Evolutionary conservation across 2,329 filamentous ascomycete species (phyloP), one percentile per base, ranked within the genome.

Genomic region (Onygenales sp.): DNA sequence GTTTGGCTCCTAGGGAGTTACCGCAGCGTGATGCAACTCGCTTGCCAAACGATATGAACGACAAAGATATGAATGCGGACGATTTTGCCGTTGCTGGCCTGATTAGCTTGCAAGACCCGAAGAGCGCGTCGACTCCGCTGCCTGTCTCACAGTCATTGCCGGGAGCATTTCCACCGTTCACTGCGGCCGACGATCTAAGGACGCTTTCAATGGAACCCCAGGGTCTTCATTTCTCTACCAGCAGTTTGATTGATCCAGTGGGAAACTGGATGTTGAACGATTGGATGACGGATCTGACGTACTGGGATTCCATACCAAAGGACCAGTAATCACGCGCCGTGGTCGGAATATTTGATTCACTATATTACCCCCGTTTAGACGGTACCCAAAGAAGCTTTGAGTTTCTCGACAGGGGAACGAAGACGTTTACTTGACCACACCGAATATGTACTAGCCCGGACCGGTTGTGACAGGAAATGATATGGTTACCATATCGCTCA

Each of bases 241-340:
- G 40, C 13, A 52, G 42, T 27, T 14, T 52, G 42, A 45, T 52
- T 40, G 50, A 52, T 27, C 42, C 50, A 1, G 50, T 52, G 9
- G 50, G 50, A 9, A 52, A 52, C 42, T 52, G 50, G 50, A 52
- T 52, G 50, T 39, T 52, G 31, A 52, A 52, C 33, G 50, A 52
- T 46, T 52, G 50, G 50, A 52, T 52, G 50, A 52, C 50, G 2
- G 50, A 52, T 45, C 42, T 52, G 34, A 52, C 33, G 13, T 52
- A 52, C 21, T 46, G 40, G 50, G 50, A 52, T 52, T 44, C 50
- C 10, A 37, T 52, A 13, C 46, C 46, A 6, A 48, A 48, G 14
- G 17, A 48, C n/a, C 33, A 10, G 13, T 48, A 27, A n/a, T 36
- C 21, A 46, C 14, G n/a, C 21, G 21, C 21, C 21, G 21, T 27